Evolutionary conservation across 176 grass and related monocot genomes (phyloP).

Genomic region (Zoysia pacifica): DNA sequence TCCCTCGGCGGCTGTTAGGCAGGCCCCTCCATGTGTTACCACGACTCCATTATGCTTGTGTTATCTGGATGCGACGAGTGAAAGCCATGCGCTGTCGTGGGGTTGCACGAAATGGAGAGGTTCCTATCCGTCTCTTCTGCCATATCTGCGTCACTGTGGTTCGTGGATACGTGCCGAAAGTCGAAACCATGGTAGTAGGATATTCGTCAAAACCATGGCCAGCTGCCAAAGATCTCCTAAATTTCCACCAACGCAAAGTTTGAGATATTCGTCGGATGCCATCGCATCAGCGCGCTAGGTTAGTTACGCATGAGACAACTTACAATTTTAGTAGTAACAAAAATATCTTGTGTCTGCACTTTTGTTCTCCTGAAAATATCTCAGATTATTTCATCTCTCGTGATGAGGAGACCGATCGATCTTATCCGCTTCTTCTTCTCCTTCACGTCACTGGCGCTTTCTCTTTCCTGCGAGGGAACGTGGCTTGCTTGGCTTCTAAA

Average conservation of each 20-base stretch:
- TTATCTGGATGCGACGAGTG: background rate
- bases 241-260: too few relatives aligned
- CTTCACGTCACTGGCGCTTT: too few relatives aligned
- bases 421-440: background rate
- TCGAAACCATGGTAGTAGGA: too few relatives aligned
- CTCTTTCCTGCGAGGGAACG: background rate
- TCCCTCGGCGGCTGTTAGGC: too few relatives aligned
- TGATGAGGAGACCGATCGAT: background rate
- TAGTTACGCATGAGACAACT: too few relatives aligned
- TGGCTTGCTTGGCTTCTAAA: background rate
- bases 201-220: too few relatives aligned
- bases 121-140: background rate
- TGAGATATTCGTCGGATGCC: too few relatives aligned
- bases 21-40: too few relatives aligned
- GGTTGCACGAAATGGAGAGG: background rate
- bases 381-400: background rate
- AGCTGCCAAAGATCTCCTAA: too few relatives aligned
- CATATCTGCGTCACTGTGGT: background rate
- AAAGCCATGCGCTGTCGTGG: constrained; percentile 42
- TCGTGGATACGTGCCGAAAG: background rate
- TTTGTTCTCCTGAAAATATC: background rate
- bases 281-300: too few relatives aligned
- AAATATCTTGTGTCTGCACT: background rate
- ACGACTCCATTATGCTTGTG: background rate
- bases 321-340: too few relatives aligned